These are phyloP conservation scores for Ilex asprella DNA, from an alignment of 257 asterid genomes.

Conservation along the genomic window DNA sequence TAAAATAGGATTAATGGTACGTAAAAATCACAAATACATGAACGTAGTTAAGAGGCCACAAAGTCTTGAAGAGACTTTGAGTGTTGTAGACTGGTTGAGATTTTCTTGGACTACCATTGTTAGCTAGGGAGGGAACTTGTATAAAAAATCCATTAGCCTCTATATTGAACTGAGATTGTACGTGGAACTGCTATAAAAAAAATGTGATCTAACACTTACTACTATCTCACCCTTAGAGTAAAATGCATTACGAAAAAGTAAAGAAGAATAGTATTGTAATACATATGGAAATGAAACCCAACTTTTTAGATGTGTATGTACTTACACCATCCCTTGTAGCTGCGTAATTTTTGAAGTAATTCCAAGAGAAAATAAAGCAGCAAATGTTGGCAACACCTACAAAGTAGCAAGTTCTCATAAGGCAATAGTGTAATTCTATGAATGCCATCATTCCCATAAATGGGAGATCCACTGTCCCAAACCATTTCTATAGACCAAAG, in stretches of 20 bases:
- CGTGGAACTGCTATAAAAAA: too few species aligned
- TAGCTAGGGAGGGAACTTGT: too few species aligned
- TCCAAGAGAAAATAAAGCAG: slow-evolving; percentile 51
- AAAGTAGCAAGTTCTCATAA: neutral
- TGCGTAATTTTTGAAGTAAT: slow-evolving; percentile 20
- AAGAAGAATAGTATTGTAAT: neutral
- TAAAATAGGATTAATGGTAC: too few species aligned
- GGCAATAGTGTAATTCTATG: neutral
- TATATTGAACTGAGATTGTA: slow-evolving; percentile 6
- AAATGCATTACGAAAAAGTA: slow-evolving; percentile 2
- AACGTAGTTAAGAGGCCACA: too few species aligned
- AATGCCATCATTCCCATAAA: too few species aligned
- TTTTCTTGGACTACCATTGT: too few species aligned
- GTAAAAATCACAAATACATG: too few species aligned
- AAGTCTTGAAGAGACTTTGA: too few species aligned
- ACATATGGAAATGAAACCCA: neutral
- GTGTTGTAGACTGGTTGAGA: too few species aligned
- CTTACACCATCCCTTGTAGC: slow-evolving; percentile 70
- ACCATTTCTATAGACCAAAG: too few species aligned
- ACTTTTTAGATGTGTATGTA: neutral
- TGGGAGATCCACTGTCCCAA: too few species aligned
- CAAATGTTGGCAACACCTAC: slow-evolving; percentile 90
- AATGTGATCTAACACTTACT: neutral
- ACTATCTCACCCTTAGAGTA: neutral
- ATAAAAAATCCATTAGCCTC: slow-evolving; percentile 6